A percentile compares a stretch with the other conserved stretches of the same genome.
phyloP scores from a whole-genome alignment of 768 basidiomycete species.

The Botryobasidium botryosum region DNA sequence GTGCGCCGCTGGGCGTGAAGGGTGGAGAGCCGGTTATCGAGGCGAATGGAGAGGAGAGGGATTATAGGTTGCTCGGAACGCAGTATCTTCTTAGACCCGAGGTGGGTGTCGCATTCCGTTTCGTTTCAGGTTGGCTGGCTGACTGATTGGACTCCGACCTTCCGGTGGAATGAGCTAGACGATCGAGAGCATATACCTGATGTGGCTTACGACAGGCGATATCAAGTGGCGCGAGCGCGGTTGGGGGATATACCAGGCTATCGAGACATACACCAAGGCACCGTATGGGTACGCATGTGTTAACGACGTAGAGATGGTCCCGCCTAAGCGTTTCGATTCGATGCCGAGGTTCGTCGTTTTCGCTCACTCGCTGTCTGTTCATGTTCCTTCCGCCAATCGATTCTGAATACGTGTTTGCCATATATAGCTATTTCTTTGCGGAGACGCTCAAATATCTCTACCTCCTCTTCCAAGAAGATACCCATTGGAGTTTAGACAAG shows the following conservation, averaged over 20 bases:
- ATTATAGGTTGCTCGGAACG: slow-evolving; percentile 33
- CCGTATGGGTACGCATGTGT: slow-evolving; percentile 45
- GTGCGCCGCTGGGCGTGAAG: slow-evolving; percentile 12
- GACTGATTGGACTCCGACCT: too few relatives aligned
- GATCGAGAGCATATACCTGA: slow-evolving; percentile 50
- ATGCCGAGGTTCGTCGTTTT: slow-evolving; percentile 55
- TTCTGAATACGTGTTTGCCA: background rate
- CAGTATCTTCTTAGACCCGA: slow-evolving; percentile 53
- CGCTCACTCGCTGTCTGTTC: slow-evolving; percentile 15
- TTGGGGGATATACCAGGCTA: slow-evolving; percentile 51
- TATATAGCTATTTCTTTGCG: slow-evolving; percentile 33
- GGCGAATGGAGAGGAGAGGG: slow-evolving; percentile 19
- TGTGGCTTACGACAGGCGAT: slow-evolving; percentile 57
- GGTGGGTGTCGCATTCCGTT: slow-evolving; percentile 24
- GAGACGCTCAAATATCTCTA: slow-evolving; percentile 58
- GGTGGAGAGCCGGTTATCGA: slow-evolving; percentile 1
- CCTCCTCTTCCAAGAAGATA: slow-evolving; percentile 47
- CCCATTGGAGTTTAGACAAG: slow-evolving; percentile 32
- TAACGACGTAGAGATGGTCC: slow-evolving; percentile 26
- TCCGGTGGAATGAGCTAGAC: slow-evolving; percentile 27
- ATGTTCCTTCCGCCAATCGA: slow-evolving; percentile 4
- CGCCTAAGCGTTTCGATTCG: slow-evolving; percentile 29
- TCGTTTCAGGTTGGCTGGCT: background rate
- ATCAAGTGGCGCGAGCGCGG: slow-evolving; percentile 51
- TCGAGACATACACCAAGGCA: slow-evolving; percentile 43